Evolutionary conservation across 345 rosid genomes (phyloP), one percentile per base, ranked within the genome.

Genomic region (Nephelium lappaceum): DNA sequence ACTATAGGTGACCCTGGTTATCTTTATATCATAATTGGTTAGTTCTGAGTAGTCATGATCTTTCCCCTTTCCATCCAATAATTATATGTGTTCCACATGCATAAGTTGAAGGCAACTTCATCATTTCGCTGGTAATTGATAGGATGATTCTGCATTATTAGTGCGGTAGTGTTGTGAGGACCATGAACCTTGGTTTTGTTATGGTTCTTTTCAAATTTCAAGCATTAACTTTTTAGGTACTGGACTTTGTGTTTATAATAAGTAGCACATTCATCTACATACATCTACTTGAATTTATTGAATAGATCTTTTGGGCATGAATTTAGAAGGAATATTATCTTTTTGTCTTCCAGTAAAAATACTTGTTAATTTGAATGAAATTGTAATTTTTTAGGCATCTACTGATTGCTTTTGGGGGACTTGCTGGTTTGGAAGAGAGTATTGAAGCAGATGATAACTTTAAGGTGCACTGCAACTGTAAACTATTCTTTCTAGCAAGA

Each of bases 341-440:
- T 11, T 61, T 15, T 60, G 42, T 25, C 69, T 49, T 72, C 66
- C 36, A 16, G 6, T 79, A 24, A 45, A 74, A 25, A n/a, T 75
- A 19, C 39, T 45, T 47, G 18, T 24, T 73, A 21, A 58, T 57
- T n/a, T 75, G 69, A 36, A 47, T 10, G 18, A 74, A 2, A 64
- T 8, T 38, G 39, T 66, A 39, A 72, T 67, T 67, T 75, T 25
- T 39, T 81, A 93, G 98, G 88, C 98, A 95, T 83, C 80, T 95
- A 55, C 78, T 95, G 84, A 89, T 95, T 87, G 95, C 98, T 79
- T 95, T 95, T 81, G 98, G 98, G 58, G 97, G 98, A 75, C 98
- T 92, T 67, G 95, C 98, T 83, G 97, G 98, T 75, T 83, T 93
- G 77, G 98, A 95, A 82, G 97, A 93, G 85, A 72, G 97, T 72